A percentile compares a stretch with the other conserved stretches of the same genome.
These are phyloP conservation scores for Blastobotrys peoriensis DNA, from an alignment of 805 yeast genomes.

Conservation along the genomic window DNA sequence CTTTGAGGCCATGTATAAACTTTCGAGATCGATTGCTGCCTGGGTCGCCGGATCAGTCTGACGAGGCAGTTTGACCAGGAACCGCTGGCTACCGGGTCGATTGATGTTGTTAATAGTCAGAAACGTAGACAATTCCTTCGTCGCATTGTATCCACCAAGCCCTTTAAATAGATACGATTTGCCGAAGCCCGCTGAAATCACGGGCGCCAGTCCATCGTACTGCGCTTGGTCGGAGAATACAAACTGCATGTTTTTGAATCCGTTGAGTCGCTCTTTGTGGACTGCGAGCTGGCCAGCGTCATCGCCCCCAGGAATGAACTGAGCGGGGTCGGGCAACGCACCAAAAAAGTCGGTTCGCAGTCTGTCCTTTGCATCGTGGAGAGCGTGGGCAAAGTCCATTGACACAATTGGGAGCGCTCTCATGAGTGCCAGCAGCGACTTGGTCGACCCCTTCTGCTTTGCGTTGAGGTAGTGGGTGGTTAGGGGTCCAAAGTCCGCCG, in stretches of 20 bases:
- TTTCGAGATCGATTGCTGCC: background rate
- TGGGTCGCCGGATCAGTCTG: background rate
- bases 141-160: background rate
- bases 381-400: conserved; percentile 20
- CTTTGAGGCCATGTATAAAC: background rate
- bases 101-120: background rate
- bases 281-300: background rate
- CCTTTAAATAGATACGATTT: background rate
- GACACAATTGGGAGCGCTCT: conserved; percentile 28
- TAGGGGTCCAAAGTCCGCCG: conserved; percentile 15
- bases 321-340: conserved; percentile 23
- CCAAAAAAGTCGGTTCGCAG: conserved; percentile 19
- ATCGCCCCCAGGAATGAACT: conserved; percentile 22
- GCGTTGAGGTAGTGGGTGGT: conserved; percentile 28
- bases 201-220: background rate
- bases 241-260: background rate
- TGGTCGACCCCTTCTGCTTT: conserved; percentile 22
- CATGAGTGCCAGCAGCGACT: conserved; percentile 31
- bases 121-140: background rate
- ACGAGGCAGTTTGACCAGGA: background rate
- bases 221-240: background rate
- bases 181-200: background rate
- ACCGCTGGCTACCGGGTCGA: background rate
- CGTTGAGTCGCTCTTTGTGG: background rate
- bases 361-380: conserved; percentile 14